phyloP scores from a whole-genome alignment of 805 yeast genomes.

The Kurtzmaniella fragi region DNA sequence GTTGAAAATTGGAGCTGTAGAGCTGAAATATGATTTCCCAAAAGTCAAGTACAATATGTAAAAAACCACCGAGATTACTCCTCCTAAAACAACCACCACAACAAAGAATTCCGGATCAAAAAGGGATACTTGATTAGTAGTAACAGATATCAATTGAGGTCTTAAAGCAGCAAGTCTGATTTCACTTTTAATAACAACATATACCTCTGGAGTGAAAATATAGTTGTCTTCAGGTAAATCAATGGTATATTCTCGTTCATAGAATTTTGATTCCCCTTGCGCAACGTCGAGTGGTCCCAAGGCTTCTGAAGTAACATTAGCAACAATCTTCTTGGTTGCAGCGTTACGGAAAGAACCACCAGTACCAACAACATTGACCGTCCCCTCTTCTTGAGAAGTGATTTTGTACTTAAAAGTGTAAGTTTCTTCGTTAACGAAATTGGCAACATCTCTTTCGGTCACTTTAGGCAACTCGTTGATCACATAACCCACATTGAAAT shows the following conservation, averaged over 20 bases:
- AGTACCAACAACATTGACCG: slow-evolving; percentile 54
- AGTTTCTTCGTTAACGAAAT: slow-evolving; percentile 38
- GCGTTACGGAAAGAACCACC: slow-evolving; percentile 63
- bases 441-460: slow-evolving; percentile 1
- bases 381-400: slow-evolving; percentile 48
- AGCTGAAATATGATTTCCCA: slow-evolving; percentile 42
- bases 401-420: slow-evolving; percentile 49
- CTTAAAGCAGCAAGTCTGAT: slow-evolving; percentile 53
- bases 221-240: slow-evolving; percentile 55
- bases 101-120: slow-evolving; percentile 70
- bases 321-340: slow-evolving; percentile 42
- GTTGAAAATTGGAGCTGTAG: slow-evolving; percentile 24
- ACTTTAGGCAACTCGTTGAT: slow-evolving; percentile 1
- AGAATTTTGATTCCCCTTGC: slow-evolving; percentile 39
- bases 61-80: slow-evolving; percentile 44
- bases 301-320: slow-evolving; percentile 61
- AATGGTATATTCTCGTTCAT: slow-evolving; percentile 26
- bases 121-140: slow-evolving; percentile 62
- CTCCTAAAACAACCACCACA: slow-evolving; percentile 50
- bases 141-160: slow-evolving; percentile 52
- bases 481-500: background rate
- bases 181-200: slow-evolving; percentile 44
- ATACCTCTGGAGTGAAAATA: slow-evolving; percentile 55
- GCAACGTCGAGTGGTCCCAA: slow-evolving; percentile 55
- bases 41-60: slow-evolving; percentile 43